Percentiles rank a stretch among this genome's conserved stretches.
These are phyloP conservation scores for Colletotrichum brevisporum DNA, from an alignment of 2,329 filamentous ascomycete genomes.

Conservation along the genomic window DNA sequence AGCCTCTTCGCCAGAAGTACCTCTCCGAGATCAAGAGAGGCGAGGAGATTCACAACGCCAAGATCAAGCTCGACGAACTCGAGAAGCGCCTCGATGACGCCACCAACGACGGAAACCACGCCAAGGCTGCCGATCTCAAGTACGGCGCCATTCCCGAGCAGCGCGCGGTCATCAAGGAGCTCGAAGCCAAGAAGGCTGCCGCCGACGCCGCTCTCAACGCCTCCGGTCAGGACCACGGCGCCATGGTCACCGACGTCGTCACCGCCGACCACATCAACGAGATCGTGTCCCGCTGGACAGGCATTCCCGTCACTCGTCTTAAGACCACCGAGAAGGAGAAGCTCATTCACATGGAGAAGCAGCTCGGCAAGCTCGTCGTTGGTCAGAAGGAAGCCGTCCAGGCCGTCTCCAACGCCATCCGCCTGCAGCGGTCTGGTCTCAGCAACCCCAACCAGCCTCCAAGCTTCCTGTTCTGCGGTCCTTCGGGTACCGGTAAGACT, in stretches of 20 bases:
- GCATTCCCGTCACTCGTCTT: slow-evolving; percentile 94
- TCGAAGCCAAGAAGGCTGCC: slow-evolving; percentile 84
- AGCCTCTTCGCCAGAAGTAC: slow-evolving; percentile 94
- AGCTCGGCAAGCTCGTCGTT: slow-evolving; percentile 86
- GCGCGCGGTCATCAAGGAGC: slow-evolving; percentile 80
- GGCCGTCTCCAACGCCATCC: slow-evolving; percentile 95
- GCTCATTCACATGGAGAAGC: slow-evolving; percentile 95
- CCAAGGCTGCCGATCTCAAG: slow-evolving; percentile 91
- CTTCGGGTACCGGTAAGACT: slow-evolving; percentile 98
- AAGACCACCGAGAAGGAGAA: slow-evolving; percentile 98
- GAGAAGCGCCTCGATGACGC: slow-evolving; percentile 94
- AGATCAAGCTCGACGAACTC: slow-evolving; percentile 92
- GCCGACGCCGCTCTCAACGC: slow-evolving; percentile 80
- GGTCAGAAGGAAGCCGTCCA: slow-evolving; percentile 95
- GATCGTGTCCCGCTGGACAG: slow-evolving; percentile 97
- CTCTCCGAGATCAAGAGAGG: slow-evolving; percentile 92
- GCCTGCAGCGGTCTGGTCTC: slow-evolving; percentile 93
- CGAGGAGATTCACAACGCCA: slow-evolving; percentile 93
- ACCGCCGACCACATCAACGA: slow-evolving; percentile 99
- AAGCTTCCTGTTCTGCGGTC: slow-evolving; percentile 98
- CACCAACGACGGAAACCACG: slow-evolving; percentile 87
- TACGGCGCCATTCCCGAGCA: slow-evolving; percentile 98
- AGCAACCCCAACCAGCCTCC: slow-evolving; percentile 97
- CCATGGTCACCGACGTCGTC: slow-evolving; percentile 92
- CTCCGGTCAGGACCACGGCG: slow-evolving; percentile 69